Evolutionary conservation across 352 stramenopile species (phyloP).

Genomic region (Phytophthora ramorum): DNA sequence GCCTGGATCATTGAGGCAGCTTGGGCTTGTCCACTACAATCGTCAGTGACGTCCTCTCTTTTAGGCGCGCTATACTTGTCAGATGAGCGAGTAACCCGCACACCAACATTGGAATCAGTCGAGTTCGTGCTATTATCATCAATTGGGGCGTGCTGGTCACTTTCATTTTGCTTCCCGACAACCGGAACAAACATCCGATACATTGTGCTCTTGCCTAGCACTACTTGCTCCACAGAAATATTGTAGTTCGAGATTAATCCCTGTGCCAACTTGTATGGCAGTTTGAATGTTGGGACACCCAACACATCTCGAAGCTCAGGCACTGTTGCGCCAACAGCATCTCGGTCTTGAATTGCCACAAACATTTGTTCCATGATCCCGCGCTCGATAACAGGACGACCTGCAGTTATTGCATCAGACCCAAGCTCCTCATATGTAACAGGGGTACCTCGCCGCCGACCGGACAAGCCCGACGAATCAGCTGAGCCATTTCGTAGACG

Average conservation of each 20-base stretch:
- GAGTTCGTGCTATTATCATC: constrained; percentile 2
- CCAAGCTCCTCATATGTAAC: constrained; percentile 34
- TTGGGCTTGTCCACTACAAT: constrained; percentile 31
- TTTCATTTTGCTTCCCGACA: constrained; percentile 2
- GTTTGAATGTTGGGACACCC: constrained; percentile 83
- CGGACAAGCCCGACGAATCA: constrained; percentile 1
- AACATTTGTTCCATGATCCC: constrained; percentile 87
- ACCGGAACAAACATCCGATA: constrained; percentile 83
- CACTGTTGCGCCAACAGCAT: constrained; percentile 67
- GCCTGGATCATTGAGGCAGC: constrained; percentile 70
- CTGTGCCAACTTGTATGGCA: constrained; percentile 84
- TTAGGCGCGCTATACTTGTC: constrained; percentile 41
- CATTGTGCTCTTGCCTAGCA: constrained; percentile 82
- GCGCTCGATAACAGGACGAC: constrained; percentile 62
- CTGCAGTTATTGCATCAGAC: constrained; percentile 25
- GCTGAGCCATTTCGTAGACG: constrained; percentile 43
- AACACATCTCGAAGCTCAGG: constrained; percentile 81
- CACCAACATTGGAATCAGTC: constrained; percentile 17
- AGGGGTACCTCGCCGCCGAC: constrained; percentile 16
- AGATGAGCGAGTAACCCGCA: constrained; percentile 33
- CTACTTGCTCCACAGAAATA: constrained; percentile 77
- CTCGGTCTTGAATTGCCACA: constrained; percentile 58
- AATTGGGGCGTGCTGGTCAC: constrained; percentile 5
- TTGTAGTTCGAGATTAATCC: constrained; percentile 85
- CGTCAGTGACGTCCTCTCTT: constrained; percentile 14